These are phyloP conservation scores for Nicotiana otophora DNA, from an alignment of 257 asterid genomes.

Conservation along the genomic window DNA sequence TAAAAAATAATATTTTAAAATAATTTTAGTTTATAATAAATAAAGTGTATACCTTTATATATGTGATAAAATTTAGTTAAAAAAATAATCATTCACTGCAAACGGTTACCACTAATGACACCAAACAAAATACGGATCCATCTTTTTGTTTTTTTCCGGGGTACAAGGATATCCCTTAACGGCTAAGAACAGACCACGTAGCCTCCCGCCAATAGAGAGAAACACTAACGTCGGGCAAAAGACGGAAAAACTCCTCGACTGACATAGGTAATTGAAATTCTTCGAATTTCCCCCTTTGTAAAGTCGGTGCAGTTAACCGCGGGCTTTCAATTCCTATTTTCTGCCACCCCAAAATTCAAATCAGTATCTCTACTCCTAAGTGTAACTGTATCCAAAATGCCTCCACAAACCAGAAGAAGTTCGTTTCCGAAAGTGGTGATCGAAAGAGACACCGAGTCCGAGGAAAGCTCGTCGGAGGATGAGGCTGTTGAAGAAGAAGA, in stretches of 20 bases:
- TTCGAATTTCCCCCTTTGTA: neutral
- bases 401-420: conserved; percentile 54
- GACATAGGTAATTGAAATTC: conserved; percentile 1
- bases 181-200: conserved; percentile 25
- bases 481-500: conserved; percentile 21
- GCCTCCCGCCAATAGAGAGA: conserved; percentile 27
- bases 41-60: too few species aligned
- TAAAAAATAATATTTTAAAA: too few species aligned
- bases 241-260: too few species aligned
- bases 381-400: conserved; percentile 32
- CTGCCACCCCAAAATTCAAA: neutral
- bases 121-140: too few species aligned
- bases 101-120: too few species aligned
- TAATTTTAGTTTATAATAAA: too few species aligned
- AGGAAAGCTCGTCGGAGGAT: conserved; percentile 56
- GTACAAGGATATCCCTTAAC: neutral
- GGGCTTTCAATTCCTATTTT: neutral
- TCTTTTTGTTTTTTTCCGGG: too few species aligned
- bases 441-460: conserved; percentile 70
- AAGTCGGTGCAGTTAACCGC: conserved; percentile 6
- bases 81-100: too few species aligned
- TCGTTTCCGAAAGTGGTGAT: conserved; percentile 67
- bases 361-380: too few species aligned
- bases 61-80: too few species aligned
- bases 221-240: neutral